Percentiles rank a stretch among this genome's conserved stretches.
Evolutionary conservation across 1,284 basidiomycete species (phyloP).

Genomic region (Naganishia cerealis): DNA sequence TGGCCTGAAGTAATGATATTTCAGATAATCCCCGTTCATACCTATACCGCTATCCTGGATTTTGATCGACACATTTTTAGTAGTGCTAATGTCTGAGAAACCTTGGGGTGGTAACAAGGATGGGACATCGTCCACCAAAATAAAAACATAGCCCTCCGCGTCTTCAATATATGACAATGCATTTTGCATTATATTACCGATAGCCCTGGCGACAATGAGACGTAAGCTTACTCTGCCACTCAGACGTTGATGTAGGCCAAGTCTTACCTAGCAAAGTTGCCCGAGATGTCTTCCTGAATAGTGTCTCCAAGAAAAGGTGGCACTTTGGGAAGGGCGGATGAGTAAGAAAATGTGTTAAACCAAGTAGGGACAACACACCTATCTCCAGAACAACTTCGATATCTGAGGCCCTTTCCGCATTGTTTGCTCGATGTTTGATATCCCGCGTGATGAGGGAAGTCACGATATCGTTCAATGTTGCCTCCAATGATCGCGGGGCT

Average conservation of each 20-base stretch:
- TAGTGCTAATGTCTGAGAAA: slow-evolving; percentile 41
- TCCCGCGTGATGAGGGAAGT: slow-evolving; percentile 45
- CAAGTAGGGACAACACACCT: slow-evolving; percentile 1
- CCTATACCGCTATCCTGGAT: slow-evolving; percentile 39
- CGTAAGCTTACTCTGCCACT: neutral
- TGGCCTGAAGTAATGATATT: slow-evolving; percentile 36
- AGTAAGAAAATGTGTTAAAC: neutral
- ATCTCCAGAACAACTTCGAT: slow-evolving; percentile 51
- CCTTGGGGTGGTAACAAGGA: slow-evolving; percentile 44
- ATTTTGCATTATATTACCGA: slow-evolving; percentile 48
- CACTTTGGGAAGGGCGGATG: slow-evolving; percentile 10
- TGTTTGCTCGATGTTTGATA: slow-evolving; percentile 37
- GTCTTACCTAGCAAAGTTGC: slow-evolving; percentile 43
- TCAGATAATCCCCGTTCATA: slow-evolving; percentile 37
- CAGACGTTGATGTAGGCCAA: neutral
- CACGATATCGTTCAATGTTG: slow-evolving; percentile 49
- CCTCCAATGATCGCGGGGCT: slow-evolving; percentile 40
- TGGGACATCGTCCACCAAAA: slow-evolving; percentile 47
- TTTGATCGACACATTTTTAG: slow-evolving; percentile 44
- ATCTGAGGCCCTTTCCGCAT: slow-evolving; percentile 38
- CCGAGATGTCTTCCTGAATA: slow-evolving; percentile 46
- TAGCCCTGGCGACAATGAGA: slow-evolving; percentile 35
- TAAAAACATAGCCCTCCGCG: slow-evolving; percentile 46
- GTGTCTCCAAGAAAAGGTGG: slow-evolving; percentile 45
- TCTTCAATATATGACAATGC: slow-evolving; percentile 50